These are phyloP conservation scores for Pseudopyricularia cyperi DNA, from an alignment of 2,329 filamentous ascomycete species.

Conservation along the genomic window DNA sequence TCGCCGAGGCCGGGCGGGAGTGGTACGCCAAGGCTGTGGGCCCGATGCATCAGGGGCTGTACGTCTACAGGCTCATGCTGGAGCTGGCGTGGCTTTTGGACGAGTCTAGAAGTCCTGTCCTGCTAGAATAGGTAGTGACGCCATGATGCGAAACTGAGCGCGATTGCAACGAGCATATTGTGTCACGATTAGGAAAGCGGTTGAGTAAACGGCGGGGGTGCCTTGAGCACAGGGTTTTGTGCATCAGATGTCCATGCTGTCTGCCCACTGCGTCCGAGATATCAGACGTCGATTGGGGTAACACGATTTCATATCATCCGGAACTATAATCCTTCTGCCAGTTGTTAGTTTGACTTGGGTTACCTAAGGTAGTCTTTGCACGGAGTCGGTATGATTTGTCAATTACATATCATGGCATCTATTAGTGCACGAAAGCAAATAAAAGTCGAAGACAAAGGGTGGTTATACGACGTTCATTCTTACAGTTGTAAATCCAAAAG, in stretches of 20 bases:
- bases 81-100: conserved; percentile 34
- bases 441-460: too few species aligned
- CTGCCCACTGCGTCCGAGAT: not conserved
- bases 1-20: conserved; percentile 37
- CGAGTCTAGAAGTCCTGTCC: conserved; percentile 6
- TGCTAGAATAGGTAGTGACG: not conserved
- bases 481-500: too few species aligned
- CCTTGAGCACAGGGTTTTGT: too few species aligned
- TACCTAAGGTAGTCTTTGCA: too few species aligned
- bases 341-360: too few species aligned
- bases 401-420: too few species aligned
- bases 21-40: conserved; percentile 41
- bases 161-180: not conserved
- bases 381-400: too few species aligned
- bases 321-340: not conserved
- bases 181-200: not conserved
- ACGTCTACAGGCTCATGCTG: conserved; percentile 45
- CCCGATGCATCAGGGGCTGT: conserved; percentile 44
- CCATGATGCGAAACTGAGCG: not conserved
- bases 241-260: not conserved
- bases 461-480: too few species aligned
- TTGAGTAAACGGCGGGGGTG: too few species aligned
- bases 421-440: too few species aligned
- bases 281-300: not conserved
- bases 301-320: not conserved